These are phyloP conservation scores for Bretschneidera sinensis DNA, from an alignment of 345 rosid species.

Conservation along the genomic window DNA sequence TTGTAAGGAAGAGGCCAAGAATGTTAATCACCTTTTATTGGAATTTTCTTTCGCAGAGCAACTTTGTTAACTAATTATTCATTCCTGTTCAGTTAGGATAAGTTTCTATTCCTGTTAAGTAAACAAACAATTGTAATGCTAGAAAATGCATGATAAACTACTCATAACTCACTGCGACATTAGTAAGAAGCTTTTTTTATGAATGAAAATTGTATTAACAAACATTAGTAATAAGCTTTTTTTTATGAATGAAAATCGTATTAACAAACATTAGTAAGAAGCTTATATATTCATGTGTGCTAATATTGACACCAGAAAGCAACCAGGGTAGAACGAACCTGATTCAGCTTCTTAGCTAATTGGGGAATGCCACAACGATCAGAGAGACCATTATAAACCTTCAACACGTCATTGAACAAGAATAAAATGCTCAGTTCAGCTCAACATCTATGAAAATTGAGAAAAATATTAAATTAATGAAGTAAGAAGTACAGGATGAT, in stretches of 20 bases:
- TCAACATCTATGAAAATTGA: constrained; percentile 1
- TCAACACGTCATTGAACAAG: constrained; percentile 18
- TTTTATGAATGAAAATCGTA: too few species aligned
- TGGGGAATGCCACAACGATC: constrained; percentile 65
- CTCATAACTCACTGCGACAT: not conserved
- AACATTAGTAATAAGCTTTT: too few species aligned
- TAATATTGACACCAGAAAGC: not conserved
- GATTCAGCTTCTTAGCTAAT: constrained; percentile 70
- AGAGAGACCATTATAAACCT: constrained; percentile 58
- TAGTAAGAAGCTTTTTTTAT: not conserved
- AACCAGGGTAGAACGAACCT: constrained; percentile 23
- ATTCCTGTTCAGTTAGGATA: not conserved
- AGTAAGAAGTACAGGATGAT: constrained; percentile 41
- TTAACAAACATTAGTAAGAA: too few species aligned
- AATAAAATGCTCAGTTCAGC: not conserved
- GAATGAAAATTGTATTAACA: too few species aligned
- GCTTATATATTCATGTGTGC: too few species aligned
- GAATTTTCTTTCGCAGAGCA: too few species aligned
- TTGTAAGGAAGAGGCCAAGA: too few species aligned
- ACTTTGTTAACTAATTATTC: not conserved
- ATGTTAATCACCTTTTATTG: too few species aligned
- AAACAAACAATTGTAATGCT: too few species aligned
- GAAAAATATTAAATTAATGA: constrained; percentile 15
- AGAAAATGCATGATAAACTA: not conserved
- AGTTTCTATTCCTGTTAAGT: too few species aligned